phyloP scores from a whole-genome alignment of 305 asterid genomes.

The Vinca major region DNA sequence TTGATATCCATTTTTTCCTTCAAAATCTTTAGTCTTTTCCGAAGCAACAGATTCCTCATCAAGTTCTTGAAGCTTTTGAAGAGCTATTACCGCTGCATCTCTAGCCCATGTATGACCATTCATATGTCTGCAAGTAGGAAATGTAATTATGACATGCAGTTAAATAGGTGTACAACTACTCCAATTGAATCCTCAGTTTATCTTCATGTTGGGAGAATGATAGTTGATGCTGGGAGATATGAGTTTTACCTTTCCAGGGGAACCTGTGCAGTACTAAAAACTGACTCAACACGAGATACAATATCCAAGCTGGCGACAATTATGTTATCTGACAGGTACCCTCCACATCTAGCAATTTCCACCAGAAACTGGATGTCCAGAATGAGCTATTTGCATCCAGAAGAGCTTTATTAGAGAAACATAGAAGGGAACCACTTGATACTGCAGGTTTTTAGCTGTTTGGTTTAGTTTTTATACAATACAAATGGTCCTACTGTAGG shows the following conservation, averaged over 20 bases:
- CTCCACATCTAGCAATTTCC: conserved; percentile 52
- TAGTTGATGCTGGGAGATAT: background rate
- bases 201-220: background rate
- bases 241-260: conserved; percentile 39
- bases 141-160: background rate
- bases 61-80: conserved; percentile 43
- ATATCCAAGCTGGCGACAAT: conserved; percentile 19
- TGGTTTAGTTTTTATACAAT: too few relatives aligned
- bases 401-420: background rate
- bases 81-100: conserved; percentile 36
- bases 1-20: conserved; percentile 20
- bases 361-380: conserved; percentile 56
- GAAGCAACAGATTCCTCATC: conserved; percentile 22
- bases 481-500: too few relatives aligned
- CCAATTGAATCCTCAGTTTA: background rate
- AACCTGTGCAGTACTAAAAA: conserved; percentile 29
- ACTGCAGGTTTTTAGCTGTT: too few relatives aligned
- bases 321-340: conserved; percentile 35
- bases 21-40: conserved; percentile 15
- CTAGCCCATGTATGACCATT: conserved; percentile 38
- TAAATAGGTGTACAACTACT: background rate
- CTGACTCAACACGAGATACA: conserved; percentile 25
- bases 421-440: background rate
- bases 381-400: conserved; percentile 30
- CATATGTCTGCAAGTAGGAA: conserved; percentile 26